phyloP scores from a whole-genome alignment of 1,284 basidiomycete genomes.

The Puccinia novopanici region DNA sequence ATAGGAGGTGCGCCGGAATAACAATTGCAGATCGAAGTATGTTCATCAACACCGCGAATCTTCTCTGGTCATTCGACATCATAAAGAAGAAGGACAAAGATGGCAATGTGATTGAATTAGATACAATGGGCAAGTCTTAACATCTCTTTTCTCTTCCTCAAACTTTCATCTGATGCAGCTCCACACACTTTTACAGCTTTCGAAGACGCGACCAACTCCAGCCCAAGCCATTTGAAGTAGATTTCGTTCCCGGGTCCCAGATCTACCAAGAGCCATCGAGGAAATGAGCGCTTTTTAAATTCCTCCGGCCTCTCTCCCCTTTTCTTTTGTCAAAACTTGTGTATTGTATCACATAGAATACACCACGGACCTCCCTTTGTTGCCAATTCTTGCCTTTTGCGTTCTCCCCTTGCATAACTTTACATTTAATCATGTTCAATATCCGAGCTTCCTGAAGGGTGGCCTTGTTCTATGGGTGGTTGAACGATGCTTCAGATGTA shows the following conservation, averaged over 20 bases:
- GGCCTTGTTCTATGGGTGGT: too few relatives aligned
- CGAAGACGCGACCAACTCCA: conserved; percentile 35
- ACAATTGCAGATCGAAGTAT: conserved; percentile 63
- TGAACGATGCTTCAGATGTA: too few relatives aligned
- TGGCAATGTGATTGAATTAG: conserved; percentile 29
- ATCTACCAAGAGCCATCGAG: conserved; percentile 32
- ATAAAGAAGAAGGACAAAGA: conserved; percentile 29
- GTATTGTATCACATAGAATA: conserved; percentile 20
- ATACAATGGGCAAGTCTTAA: conserved; percentile 19
- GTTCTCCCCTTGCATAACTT: conserved; percentile 1
- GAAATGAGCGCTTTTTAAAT: conserved; percentile 41
- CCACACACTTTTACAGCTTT: conserved; percentile 9
- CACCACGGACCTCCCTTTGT: neutral
- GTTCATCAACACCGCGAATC: conserved; percentile 47
- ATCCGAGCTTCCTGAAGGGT: conserved; percentile 9
- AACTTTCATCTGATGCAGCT: neutral
- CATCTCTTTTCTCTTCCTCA: neutral
- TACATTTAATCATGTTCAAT: neutral
- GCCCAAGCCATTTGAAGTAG: conserved; percentile 48
- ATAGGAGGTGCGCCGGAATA: conserved; percentile 66
- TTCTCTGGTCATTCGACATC: conserved; percentile 43
- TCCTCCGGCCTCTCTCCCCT: too few relatives aligned
- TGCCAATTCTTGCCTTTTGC: neutral
- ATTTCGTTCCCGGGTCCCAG: conserved; percentile 27
- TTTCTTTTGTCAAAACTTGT: conserved; percentile 2